A percentile compares a stretch with the other conserved stretches of the same genome.
phyloP scores from a whole-genome alignment of 106 monocot genomes.

The Acorus calamus region DNA sequence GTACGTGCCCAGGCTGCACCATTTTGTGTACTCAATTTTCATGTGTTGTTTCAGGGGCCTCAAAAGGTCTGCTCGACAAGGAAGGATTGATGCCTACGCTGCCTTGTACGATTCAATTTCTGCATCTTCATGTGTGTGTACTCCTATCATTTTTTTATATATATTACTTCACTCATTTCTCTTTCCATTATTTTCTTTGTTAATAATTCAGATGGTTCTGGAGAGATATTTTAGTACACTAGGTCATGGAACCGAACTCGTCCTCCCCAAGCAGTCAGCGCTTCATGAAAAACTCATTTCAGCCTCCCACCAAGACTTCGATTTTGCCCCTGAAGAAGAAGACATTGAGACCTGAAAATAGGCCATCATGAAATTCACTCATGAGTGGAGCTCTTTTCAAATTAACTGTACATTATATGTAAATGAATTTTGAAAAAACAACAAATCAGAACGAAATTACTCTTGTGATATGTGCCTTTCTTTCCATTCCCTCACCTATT shows the following conservation, averaged over 20 bases:
- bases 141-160: background rate
- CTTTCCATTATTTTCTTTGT: background rate
- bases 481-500: too few relatives aligned
- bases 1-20: too few relatives aligned
- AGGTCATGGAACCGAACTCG: conserved; percentile 55
- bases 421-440: too few relatives aligned
- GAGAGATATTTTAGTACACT: conserved; percentile 69
- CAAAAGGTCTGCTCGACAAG: conserved; percentile 43
- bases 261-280: conserved; percentile 64
- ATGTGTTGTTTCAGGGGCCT: conserved; percentile 39
- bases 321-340: conserved; percentile 5
- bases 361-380: too few relatives aligned
- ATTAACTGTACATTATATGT: too few relatives aligned
- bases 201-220: conserved; percentile 52
- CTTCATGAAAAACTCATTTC: conserved; percentile 46
- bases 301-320: conserved; percentile 8
- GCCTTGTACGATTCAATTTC: conserved; percentile 37
- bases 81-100: conserved; percentile 65
- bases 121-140: background rate
- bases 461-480: too few relatives aligned
- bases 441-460: too few relatives aligned
- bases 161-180: background rate
- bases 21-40: too few relatives aligned
- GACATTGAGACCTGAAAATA: too few relatives aligned
- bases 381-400: too few relatives aligned